Percentiles rank a stretch among this genome's conserved stretches.
phyloP scores from a whole-genome alignment of 2,329 filamentous ascomycete genomes.

The Fusarium nisikadoi region DNA sequence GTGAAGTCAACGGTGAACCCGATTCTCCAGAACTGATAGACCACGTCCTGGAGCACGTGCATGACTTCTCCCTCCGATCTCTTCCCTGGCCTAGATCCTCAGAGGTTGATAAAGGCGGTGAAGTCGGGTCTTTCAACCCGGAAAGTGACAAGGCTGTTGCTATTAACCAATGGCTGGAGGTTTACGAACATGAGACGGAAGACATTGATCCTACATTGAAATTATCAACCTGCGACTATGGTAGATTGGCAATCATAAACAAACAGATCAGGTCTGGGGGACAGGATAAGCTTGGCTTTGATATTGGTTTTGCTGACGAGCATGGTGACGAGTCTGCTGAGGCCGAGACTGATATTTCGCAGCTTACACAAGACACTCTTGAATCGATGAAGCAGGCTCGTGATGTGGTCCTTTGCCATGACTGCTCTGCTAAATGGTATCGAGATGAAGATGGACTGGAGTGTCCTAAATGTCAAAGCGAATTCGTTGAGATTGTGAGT shows the following conservation, averaged over 20 bases:
- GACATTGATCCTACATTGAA: accelerated
- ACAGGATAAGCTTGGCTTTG: accelerated
- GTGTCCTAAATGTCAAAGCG: too few relatives aligned
- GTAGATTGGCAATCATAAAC: accelerated
- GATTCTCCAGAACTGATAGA: neutral
- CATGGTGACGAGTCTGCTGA: neutral
- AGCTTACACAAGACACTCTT: accelerated
- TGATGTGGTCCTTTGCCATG: neutral
- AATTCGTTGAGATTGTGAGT: too few relatives aligned
- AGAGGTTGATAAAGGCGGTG: neutral
- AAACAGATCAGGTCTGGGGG: accelerated
- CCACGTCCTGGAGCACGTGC: accelerated
- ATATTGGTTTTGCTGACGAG: neutral
- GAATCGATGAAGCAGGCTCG: accelerated
- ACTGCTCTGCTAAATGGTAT: neutral
- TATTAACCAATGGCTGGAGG: neutral
- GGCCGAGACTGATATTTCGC: neutral
- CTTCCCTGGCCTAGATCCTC: neutral
- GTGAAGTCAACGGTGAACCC: accelerated
- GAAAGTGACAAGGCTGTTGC: accelerated
- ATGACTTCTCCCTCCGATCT: neutral
- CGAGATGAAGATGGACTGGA: neutral
- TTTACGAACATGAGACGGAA: accelerated
- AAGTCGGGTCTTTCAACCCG: accelerated
- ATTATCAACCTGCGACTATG: accelerated